phyloP scores from a whole-genome alignment of 371 early-diverging fungal species.

The Circinella minor region DNA sequence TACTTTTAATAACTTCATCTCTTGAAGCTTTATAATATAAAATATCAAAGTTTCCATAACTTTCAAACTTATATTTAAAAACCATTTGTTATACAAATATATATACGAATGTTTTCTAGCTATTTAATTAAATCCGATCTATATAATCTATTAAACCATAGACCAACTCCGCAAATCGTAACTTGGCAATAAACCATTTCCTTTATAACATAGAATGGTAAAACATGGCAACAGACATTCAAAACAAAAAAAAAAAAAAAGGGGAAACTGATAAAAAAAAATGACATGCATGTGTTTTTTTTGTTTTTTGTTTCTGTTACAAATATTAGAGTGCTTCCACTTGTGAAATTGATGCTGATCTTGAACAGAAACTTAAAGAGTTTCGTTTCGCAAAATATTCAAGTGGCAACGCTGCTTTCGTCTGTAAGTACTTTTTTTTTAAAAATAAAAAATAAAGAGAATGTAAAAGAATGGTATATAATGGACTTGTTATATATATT shows the following conservation, averaged over 20 bases:
- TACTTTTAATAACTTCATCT: too few species aligned
- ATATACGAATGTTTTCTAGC: too few species aligned
- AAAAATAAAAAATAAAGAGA: neutral
- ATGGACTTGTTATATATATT: neutral
- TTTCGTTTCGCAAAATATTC: conserved; percentile 66
- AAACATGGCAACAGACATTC: neutral
- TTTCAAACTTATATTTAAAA: too few species aligned
- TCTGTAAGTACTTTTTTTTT: conserved; percentile 51
- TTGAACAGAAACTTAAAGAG: conserved; percentile 59
- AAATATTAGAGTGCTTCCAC: conserved; percentile 27
- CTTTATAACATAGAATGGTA: neutral
- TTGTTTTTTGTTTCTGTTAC: neutral
- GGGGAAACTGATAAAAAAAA: neutral
- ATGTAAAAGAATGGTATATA: neutral
- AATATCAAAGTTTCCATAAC: too few species aligned
- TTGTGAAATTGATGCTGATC: conserved; percentile 61
- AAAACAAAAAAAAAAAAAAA: neutral
- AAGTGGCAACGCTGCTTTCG: conserved; percentile 62
- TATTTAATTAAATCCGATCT: too few species aligned
- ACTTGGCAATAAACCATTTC: neutral
- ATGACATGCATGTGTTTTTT: neutral
- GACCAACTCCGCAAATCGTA: neutral
- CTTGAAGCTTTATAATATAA: too few species aligned
- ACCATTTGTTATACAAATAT: too few species aligned
- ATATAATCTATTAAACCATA: too few species aligned